These are phyloP conservation scores for Candida gorgasii DNA, from an alignment of 805 yeast genomes.

Conservation along the genomic window DNA sequence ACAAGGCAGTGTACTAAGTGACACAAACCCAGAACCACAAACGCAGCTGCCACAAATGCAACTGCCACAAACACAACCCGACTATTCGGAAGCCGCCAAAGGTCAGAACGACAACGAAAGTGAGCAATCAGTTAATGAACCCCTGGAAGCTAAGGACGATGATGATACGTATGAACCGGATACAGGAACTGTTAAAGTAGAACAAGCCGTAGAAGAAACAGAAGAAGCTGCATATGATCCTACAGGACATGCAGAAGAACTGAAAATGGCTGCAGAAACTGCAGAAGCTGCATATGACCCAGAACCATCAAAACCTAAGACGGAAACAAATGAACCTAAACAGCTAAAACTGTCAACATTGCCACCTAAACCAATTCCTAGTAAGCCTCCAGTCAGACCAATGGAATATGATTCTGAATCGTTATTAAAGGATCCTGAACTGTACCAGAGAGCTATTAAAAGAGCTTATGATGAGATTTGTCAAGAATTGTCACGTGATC, in stretches of 20 bases:
- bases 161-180: conserved; percentile 8
- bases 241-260: conserved; percentile 13
- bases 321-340: neutral
- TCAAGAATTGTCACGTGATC: conserved; percentile 36
- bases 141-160: too few species aligned
- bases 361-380: conserved; percentile 29
- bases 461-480: conserved; percentile 39
- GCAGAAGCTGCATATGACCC: conserved; percentile 1
- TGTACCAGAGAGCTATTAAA: conserved; percentile 20
- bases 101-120: too few species aligned
- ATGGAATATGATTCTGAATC: neutral
- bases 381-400: neutral
- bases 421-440: conserved; percentile 10
- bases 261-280: neutral
- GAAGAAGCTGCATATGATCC: conserved; percentile 34
- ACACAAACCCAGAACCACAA: too few species aligned
- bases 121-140: too few species aligned
- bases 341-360: conserved; percentile 19
- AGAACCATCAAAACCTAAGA: conserved; percentile 1
- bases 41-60: too few species aligned
- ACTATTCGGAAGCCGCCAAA: too few species aligned
- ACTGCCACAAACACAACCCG: too few species aligned
- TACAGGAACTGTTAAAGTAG: neutral
- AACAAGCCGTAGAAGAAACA: conserved; percentile 15
- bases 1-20: too few species aligned